Conservation (phyloP, 1,284 basidiomycete genomes). For the Irpex lacteus region DNA sequence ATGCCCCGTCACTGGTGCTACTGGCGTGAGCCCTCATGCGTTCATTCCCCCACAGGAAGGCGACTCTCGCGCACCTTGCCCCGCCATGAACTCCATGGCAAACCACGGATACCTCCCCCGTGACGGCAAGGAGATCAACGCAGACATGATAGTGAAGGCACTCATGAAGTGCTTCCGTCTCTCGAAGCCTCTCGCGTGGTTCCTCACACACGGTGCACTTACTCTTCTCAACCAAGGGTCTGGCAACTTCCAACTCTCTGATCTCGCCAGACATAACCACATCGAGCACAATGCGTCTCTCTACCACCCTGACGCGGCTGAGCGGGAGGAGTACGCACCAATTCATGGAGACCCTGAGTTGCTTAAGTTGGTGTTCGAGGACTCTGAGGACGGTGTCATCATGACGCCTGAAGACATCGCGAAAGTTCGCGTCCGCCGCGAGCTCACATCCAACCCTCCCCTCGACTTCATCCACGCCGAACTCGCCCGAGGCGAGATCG, state of each 20-base stretch:
- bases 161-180: conserved; percentile 26
- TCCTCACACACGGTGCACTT: conserved; percentile 25
- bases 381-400: conserved; percentile 15
- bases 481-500: conserved; percentile 34
- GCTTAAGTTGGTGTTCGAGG: conserved; percentile 22
- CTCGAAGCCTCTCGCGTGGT: conserved; percentile 23
- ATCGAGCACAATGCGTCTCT: conserved; percentile 37
- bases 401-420: conserved; percentile 29
- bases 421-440: conserved; percentile 23
- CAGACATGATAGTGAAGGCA: conserved; percentile 19
- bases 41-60: conserved; percentile 18
- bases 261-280: conserved; percentile 31
- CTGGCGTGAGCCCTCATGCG: conserved; percentile 16
- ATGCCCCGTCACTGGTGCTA: conserved; percentile 8
- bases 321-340: conserved; percentile 28
- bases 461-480: conserved; percentile 28
- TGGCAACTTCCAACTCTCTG: conserved; percentile 21
- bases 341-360: conserved; percentile 16
- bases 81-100: conserved; percentile 47
- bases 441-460: conserved; percentile 13
- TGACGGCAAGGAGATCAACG: conserved; percentile 20
- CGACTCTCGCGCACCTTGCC: conserved; percentile 42
- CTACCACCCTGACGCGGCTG: conserved; percentile 27
- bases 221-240: conserved; percentile 21
- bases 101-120: conserved; percentile 43